Evolutionary conservation across 352 stramenopile genomes (phyloP).

Genomic region (Globisporangium barbulae): DNA sequence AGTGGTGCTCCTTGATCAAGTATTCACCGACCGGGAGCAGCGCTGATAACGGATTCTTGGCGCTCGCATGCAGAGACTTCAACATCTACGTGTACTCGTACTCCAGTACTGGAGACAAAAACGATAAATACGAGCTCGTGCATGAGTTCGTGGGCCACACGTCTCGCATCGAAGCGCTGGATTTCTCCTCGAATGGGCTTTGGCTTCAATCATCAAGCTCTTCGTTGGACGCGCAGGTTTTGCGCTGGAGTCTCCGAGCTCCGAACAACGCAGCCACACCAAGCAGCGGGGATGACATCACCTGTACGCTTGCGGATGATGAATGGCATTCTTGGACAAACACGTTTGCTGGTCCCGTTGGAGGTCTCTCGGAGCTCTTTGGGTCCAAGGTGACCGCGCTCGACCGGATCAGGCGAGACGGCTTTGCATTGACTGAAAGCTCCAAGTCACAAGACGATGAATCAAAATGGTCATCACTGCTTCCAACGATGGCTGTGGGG

Average conservation of each 20-base stretch:
- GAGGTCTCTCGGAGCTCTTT: slow-evolving; percentile 40
- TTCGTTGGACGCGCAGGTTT: slow-evolving; percentile 48
- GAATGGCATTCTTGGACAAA: slow-evolving; percentile 51
- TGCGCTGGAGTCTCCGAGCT: slow-evolving; percentile 57
- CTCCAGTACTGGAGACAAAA: slow-evolving; percentile 1
- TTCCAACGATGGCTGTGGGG: slow-evolving; percentile 46
- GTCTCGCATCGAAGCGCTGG: slow-evolving; percentile 51
- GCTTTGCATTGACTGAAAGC: neutral
- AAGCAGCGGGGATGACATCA: neutral
- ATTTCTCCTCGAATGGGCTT: slow-evolving; percentile 55
- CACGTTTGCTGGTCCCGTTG: slow-evolving; percentile 51
- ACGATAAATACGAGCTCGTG: slow-evolving; percentile 35
- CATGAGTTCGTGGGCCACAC: slow-evolving; percentile 70
- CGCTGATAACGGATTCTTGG: slow-evolving; percentile 24
- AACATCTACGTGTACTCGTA: slow-evolving; percentile 70
- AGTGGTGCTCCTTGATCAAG: slow-evolving; percentile 50
- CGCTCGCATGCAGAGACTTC: slow-evolving; percentile 59
- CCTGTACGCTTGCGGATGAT: slow-evolving; percentile 32
- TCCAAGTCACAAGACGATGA: neutral
- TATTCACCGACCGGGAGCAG: slow-evolving; percentile 33
- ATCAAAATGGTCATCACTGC: slow-evolving; percentile 35
- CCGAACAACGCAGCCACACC: slow-evolving; percentile 5
- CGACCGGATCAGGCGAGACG: slow-evolving; percentile 37
- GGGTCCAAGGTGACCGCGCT: slow-evolving; percentile 29
- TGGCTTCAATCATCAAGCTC: slow-evolving; percentile 70